phyloP scores from a whole-genome alignment of 2,329 filamentous ascomycete genomes.

The Lecanicillium sp. region DNA sequence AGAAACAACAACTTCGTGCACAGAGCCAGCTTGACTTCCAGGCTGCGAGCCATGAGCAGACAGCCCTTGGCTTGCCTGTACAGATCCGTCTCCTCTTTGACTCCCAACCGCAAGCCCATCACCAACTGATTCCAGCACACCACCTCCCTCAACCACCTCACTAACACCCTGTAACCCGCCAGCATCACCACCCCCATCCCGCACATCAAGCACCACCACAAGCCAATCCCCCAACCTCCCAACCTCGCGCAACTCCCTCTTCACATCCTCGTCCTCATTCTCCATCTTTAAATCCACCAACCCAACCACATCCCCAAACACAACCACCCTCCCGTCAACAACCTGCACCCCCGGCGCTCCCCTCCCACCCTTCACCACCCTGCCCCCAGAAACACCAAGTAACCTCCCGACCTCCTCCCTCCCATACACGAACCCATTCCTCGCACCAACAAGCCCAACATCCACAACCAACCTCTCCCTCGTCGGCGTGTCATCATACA shows the following conservation, averaged over 20 bases:
- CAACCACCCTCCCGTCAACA: slow-evolving; percentile 5
- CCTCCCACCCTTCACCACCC: slow-evolving; percentile 3
- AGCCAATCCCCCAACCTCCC: slow-evolving; percentile 6
- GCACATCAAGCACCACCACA: slow-evolving; percentile 3
- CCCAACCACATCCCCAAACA: slow-evolving; percentile 18
- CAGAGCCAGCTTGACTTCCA: too few relatives aligned
- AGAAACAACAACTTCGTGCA: too few relatives aligned
- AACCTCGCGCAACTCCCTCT: slow-evolving; percentile 10
- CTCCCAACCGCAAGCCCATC: too few relatives aligned
- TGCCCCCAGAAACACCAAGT: not conserved
- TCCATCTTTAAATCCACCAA: slow-evolving; percentile 19
- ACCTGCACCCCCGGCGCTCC: slow-evolving; percentile 4
- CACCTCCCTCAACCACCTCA: too few relatives aligned
- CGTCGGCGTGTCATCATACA: slow-evolving; percentile 1
- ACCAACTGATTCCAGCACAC: too few relatives aligned
- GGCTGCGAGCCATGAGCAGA: too few relatives aligned
- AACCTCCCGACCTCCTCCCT: not conserved
- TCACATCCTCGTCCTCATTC: slow-evolving; percentile 16
- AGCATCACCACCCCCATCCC: not conserved
- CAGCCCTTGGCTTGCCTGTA: too few relatives aligned
- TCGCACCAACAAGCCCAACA: slow-evolving; percentile 1
- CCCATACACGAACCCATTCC: slow-evolving; percentile 2
- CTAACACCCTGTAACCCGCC: too few relatives aligned
- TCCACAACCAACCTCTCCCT: not conserved
- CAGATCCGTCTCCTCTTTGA: too few relatives aligned